A percentile compares a stretch with the other conserved stretches of the same genome.
These are phyloP conservation scores for Fusarium nygamai DNA, from an alignment of 2,329 filamentous ascomycete species.

Conservation along the genomic window DNA sequence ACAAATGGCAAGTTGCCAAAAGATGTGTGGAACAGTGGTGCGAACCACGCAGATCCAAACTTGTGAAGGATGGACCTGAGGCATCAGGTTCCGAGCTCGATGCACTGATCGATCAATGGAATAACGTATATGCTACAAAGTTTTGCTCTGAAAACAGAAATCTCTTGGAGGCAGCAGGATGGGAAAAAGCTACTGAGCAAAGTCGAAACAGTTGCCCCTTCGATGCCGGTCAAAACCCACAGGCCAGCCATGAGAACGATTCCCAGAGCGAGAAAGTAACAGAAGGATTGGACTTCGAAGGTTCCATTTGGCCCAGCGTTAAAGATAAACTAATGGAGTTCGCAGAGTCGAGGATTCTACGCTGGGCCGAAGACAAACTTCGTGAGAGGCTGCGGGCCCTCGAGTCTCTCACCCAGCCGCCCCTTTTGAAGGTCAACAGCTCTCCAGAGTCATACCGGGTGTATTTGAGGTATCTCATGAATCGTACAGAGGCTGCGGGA, in stretches of 20 bases:
- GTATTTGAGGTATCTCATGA: neutral
- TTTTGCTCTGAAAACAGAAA: neutral
- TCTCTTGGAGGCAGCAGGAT: neutral
- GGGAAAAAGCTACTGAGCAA: neutral
- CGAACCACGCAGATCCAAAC: rapidly evolving
- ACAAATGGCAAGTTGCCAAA: neutral
- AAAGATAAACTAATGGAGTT: neutral
- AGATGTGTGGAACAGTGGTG: neutral
- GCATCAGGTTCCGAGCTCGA: rapidly evolving
- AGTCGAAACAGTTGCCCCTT: neutral
- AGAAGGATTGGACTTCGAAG: neutral
- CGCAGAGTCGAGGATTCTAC: neutral
- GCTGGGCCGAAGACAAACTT: neutral
- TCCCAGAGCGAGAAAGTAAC: rapidly evolving
- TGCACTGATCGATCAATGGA: neutral
- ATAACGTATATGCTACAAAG: rapidly evolving
- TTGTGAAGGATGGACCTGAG: rapidly evolving
- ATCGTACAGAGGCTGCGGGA: neutral
- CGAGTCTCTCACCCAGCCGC: neutral
- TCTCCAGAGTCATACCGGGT: neutral
- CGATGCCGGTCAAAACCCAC: rapidly evolving
- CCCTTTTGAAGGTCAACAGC: neutral
- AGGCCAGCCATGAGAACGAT: neutral
- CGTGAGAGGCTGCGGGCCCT: neutral
- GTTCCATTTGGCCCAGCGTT: neutral